phyloP scores from a whole-genome alignment of 2,329 filamentous ascomycete genomes.

The Claviceps spartinae region DNA sequence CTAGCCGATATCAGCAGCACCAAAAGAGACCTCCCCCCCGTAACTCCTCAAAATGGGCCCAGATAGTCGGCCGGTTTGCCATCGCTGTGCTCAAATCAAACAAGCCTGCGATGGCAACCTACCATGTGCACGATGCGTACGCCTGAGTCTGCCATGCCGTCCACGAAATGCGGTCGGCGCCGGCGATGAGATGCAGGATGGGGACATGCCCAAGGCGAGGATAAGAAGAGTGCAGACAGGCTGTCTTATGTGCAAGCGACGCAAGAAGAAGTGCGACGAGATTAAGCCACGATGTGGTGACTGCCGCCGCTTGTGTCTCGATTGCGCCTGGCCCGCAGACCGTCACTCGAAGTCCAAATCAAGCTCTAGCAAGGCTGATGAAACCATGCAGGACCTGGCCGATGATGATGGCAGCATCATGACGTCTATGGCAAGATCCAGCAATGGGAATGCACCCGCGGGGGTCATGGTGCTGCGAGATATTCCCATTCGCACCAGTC shows the following conservation, averaged over 20 bases:
- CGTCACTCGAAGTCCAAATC: conserved; percentile 10
- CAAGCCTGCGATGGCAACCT: conserved; percentile 21
- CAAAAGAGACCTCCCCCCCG: not conserved
- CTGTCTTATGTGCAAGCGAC: conserved; percentile 30
- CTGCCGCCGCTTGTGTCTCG: conserved; percentile 22
- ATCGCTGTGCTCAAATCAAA: conserved; percentile 23
- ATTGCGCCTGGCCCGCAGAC: conserved; percentile 18
- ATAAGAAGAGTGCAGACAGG: conserved; percentile 24
- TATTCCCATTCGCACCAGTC: conserved; percentile 11
- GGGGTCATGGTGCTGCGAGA: conserved; percentile 7
- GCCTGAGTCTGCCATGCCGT: conserved; percentile 19
- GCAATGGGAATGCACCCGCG: not conserved
- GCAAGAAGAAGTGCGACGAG: conserved; percentile 36
- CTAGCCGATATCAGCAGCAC: not conserved
- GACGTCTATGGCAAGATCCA: not conserved
- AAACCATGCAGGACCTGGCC: conserved; percentile 1
- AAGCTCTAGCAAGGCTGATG: conserved; percentile 4
- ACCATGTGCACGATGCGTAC: conserved; percentile 20
- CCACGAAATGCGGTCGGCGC: conserved; percentile 12
- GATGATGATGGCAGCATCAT: not conserved
- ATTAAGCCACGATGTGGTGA: conserved; percentile 27
- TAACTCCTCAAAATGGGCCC: conserved; percentile 12
- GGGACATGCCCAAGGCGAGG: conserved; percentile 18
- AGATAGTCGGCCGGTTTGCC: conserved; percentile 18
- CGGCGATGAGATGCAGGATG: conserved; percentile 3